A percentile compares a stretch with the other conserved stretches of the same genome.
Evolutionary conservation across 1,139 yeast species (phyloP).

Genomic region (Taphrina sp.): DNA sequence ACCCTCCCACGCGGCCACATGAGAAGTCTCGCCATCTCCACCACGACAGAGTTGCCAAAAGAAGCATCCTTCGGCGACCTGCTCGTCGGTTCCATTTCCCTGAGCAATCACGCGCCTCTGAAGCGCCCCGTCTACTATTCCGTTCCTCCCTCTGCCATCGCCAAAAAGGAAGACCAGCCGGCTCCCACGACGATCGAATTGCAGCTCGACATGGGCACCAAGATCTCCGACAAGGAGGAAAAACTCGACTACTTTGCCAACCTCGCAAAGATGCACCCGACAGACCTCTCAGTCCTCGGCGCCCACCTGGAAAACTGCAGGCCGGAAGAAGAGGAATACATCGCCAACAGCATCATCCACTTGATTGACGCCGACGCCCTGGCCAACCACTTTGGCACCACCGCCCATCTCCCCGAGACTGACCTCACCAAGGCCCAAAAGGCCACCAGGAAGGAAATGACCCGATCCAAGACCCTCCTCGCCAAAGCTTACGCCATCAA

Average conservation of each 20-base stretch:
- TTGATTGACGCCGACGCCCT: constrained; percentile 30
- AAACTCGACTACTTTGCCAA: constrained; percentile 29
- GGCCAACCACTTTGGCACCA: constrained; percentile 28
- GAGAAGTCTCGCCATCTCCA: constrained; percentile 27
- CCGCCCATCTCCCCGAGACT: neutral
- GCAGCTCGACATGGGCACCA: constrained; percentile 32
- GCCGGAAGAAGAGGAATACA: constrained; percentile 20
- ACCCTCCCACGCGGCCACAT: constrained; percentile 20
- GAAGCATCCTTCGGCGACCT: constrained; percentile 31
- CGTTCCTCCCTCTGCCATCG: constrained; percentile 13
- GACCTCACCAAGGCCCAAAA: constrained; percentile 5
- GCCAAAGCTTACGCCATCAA: constrained; percentile 27
- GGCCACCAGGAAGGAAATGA: neutral
- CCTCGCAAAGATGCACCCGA: constrained; percentile 27
- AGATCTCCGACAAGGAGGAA: constrained; percentile 27
- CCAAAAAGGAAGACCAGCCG: constrained; percentile 25
- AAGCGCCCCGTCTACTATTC: constrained; percentile 8
- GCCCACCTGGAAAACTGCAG: constrained; percentile 30
- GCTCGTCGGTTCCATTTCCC: constrained; percentile 29
- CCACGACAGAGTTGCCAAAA: constrained; percentile 31
- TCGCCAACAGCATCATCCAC: constrained; percentile 27
- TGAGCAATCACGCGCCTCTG: constrained; percentile 12
- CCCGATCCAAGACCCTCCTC: constrained; percentile 1
- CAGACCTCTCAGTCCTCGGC: constrained; percentile 27
- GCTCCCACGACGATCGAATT: constrained; percentile 27